Evolutionary conservation across 345 rosid genomes (phyloP).

Genomic region (Kernera saxatilis): DNA sequence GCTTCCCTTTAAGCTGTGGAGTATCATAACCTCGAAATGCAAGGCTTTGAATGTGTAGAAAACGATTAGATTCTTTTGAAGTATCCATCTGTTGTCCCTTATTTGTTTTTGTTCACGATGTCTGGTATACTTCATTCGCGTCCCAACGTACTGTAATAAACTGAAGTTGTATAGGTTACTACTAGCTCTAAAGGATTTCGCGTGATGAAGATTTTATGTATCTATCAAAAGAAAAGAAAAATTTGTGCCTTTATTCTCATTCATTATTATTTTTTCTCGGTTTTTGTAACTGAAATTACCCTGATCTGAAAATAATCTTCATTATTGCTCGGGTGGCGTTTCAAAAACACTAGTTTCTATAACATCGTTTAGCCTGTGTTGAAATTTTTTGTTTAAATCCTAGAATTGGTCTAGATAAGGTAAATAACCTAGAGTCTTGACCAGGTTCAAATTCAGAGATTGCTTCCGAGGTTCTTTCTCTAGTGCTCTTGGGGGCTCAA

Average conservation of each 20-base stretch:
- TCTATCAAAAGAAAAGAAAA: neutral
- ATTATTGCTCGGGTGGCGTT: too few relatives aligned
- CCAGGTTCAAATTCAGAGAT: too few relatives aligned
- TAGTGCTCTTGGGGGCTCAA: neutral
- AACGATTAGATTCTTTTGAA: slow-evolving; percentile 23
- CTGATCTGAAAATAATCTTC: too few relatives aligned
- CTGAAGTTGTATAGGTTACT: slow-evolving; percentile 20
- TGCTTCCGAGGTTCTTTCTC: too few relatives aligned
- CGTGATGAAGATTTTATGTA: slow-evolving; percentile 20
- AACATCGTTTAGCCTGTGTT: too few relatives aligned
- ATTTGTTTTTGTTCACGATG: slow-evolving; percentile 5
- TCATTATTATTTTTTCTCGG: too few relatives aligned
- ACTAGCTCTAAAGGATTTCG: neutral
- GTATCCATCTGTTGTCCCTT: slow-evolving; percentile 13
- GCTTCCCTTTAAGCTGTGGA: slow-evolving; percentile 27
- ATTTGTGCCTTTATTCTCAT: neutral
- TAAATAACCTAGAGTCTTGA: too few relatives aligned
- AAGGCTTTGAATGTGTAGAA: slow-evolving; percentile 28
- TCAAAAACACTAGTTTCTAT: too few relatives aligned
- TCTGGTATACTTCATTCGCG: slow-evolving; percentile 2
- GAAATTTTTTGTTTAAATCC: too few relatives aligned
- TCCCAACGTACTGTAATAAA: slow-evolving; percentile 13
- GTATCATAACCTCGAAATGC: slow-evolving; percentile 7
- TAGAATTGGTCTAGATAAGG: too few relatives aligned
- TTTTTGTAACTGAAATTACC: too few relatives aligned